These are phyloP conservation scores for Trichosanthes truncata DNA, from an alignment of 306 rosid genomes.

Conservation along the genomic window DNA sequence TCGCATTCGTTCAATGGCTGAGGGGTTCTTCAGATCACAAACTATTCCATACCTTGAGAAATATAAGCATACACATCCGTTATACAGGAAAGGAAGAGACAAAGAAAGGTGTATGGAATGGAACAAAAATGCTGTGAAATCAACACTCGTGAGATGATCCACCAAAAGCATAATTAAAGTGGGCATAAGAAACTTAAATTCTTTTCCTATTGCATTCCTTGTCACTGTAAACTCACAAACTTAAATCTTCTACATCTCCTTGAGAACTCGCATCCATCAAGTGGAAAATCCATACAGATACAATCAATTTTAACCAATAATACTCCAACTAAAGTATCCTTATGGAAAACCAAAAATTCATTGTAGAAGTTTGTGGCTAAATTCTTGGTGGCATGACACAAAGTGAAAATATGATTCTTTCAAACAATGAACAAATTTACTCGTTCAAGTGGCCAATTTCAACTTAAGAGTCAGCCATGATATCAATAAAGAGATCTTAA, in stretches of 20 bases:
- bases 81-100: neutral
- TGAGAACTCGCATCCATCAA: neutral
- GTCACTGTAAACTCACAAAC: neutral
- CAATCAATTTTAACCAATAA: neutral
- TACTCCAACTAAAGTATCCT: neutral
- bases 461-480: neutral
- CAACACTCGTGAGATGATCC: neutral
- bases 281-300: neutral
- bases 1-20: slow-evolving; percentile 84
- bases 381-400: neutral
- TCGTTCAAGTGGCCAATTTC: neutral
- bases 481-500: neutral
- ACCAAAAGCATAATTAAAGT: neutral
- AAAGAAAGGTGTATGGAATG: neutral
- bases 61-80: neutral
- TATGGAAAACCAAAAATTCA: neutral
- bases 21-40: slow-evolving; percentile 70
- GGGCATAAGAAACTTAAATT: neutral
- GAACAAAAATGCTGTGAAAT: neutral
- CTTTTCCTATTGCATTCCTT: neutral
- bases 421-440: neutral
- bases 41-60: slow-evolving; percentile 65
- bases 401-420: neutral
- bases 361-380: neutral
- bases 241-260: neutral